Evolutionary conservation across 2,329 filamentous ascomycete species (phyloP), one percentile per base, ranked within the genome.

Genomic region (Teratosphaeria viscida): DNA sequence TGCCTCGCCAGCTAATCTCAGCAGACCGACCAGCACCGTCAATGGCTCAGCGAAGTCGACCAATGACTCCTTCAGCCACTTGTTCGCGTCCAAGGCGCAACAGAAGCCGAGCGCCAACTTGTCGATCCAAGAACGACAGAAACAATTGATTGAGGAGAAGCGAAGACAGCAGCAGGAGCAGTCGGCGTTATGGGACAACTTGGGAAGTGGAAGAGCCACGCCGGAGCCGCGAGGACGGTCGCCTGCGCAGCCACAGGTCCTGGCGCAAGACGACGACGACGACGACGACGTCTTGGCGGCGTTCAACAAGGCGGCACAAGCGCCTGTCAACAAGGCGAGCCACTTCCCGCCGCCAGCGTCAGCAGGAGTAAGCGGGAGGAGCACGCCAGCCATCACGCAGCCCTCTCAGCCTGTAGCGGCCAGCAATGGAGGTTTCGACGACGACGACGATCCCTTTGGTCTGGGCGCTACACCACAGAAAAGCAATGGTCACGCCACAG

Each of bases 371-470:
- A 78, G 75, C 64, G 73, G 75, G 2, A 70, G 72, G 57, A 76
- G 68, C 59, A 78, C 76, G 14, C 76, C 77, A 8, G 68, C 65
- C 8, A 35, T 59, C 4, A 53, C 11, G 16, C 39, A 53, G 57
- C 56, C 14, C 43, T 47, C 35, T n/a, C 49, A 34, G 11, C n/a
- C 54, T 19, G 32, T 52, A 19, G 27, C n/a, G 19, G 29, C 47
- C 16, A 47, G 23, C 14, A 60, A 55, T 29, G 62, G 56, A 52
- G 55, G 32, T 23, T 65, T 63, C 19, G 79, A 82, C 34, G 87
- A 92, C 34, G 87, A 92, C 54, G 90, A 95, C 70, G 90, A 96
- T 70, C 90, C 91, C 1, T 96, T 97, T 71, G 92, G 90, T 0
- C 77, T 96, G 39, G 86, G 80, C 11, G 61, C 67, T 52, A 58